Base-by-base conservation (phyloP, 805 yeast species). In the Kodamaea jinghongensis region DNA sequence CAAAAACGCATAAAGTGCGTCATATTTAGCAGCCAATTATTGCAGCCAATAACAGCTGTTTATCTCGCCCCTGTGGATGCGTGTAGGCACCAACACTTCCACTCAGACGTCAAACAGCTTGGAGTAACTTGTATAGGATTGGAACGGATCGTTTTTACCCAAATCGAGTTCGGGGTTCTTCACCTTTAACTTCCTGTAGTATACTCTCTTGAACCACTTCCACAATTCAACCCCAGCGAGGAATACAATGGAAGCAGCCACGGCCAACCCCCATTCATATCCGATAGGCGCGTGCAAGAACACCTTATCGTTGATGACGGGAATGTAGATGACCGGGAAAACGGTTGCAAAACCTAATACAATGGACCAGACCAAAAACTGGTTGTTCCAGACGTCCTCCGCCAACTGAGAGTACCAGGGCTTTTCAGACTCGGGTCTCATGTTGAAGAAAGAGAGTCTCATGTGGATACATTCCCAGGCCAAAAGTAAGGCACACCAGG, bases 381-480 rank as follows among this genome's bases (percentile, higher is more conserved):
- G 58, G 48, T 65, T 65, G 11, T 45, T 52, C 65, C 67, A 63
- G 14, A 65, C 51, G 42, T 65, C 69, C 30, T 50, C 49, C 7
- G 58, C 56, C 22, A 63, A 56, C 45, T 64, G 69, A 45, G 52
- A 56, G 58, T 58, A 63, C 71, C 70, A 64, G 17, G 66, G 53
- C 32, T 50, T 46, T 34, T 57, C 66, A 10, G 66, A 55, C 11
- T 62, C 67, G 37, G 58, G 67, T 42, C 66, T 55, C 69, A 65
- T 64, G 28, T 46, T 43, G 41, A 65, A 63, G 39, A 65, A 58
- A 2, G 70, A 65, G 42, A 56, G 53, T 22, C 44, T 44, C 16
- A 67, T 65, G 44, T 65, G 70, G 31, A 65, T 49, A 48, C 71
- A 65, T 46, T 65, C 70, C 70, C 69, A 65, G 5, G 69, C 66